Conservation (phyloP, 441 rosid genomes). For the Pelargonium citronellum region DNA sequence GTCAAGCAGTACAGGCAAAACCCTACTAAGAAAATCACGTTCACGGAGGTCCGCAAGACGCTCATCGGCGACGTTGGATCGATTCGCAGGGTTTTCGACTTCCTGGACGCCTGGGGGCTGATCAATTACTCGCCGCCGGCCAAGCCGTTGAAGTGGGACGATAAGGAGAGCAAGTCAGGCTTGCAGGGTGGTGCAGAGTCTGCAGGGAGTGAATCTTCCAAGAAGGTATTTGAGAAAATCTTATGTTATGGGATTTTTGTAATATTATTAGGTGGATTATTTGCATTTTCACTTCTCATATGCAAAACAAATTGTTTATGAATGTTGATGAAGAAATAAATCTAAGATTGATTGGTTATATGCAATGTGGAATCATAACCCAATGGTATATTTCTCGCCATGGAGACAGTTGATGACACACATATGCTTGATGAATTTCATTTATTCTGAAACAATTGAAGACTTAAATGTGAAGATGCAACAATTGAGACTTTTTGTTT, state of each 20-base stretch:
- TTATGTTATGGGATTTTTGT: too few relatives aligned
- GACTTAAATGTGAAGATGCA: neutral
- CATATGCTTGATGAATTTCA: too few relatives aligned
- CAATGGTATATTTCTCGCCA: neutral
- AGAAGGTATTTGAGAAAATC: neutral
- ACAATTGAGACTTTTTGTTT: neutral
- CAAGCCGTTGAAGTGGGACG: constrained; percentile 82
- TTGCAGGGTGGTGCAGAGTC: constrained; percentile 4
- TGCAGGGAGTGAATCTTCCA: neutral
- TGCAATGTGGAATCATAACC: neutral
- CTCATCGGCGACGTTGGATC: constrained; percentile 84
- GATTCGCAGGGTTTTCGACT: constrained; percentile 81
- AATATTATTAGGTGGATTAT: too few relatives aligned
- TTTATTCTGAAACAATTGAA: neutral
- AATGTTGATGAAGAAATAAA: too few relatives aligned
- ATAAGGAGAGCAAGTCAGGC: constrained; percentile 27
- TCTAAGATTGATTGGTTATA: too few relatives aligned
- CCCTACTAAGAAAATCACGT: constrained; percentile 59
- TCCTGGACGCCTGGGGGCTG: constrained; percentile 81
- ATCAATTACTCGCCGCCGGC: constrained; percentile 52
- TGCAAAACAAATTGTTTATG: too few relatives aligned
- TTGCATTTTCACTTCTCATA: too few relatives aligned
- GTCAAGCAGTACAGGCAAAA: constrained; percentile 53
- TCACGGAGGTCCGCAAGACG: constrained; percentile 71
- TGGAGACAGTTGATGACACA: neutral